A percentile compares a stretch with the other conserved stretches of the same genome.
Evolutionary conservation across 345 rosid species (phyloP).

Genomic region (Chamaenerion angustifolium): DNA sequence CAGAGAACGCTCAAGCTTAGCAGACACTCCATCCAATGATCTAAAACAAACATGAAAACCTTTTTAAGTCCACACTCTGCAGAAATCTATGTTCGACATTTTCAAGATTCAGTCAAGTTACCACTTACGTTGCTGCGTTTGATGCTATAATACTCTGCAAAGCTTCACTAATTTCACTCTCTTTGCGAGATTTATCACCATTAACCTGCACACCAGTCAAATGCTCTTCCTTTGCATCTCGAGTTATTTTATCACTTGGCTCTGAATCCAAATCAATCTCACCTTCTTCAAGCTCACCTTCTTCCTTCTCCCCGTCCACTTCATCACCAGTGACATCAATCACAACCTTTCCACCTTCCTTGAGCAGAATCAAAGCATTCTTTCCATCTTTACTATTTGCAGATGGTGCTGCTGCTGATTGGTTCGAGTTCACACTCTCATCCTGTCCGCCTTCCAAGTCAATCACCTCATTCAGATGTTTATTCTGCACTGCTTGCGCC

Average conservation of each 20-base stretch:
- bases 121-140: constrained; percentile 63
- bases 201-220: constrained; percentile 11
- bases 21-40: constrained; percentile 52
- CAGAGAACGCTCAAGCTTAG: constrained; percentile 40
- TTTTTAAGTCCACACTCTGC: not conserved
- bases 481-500: constrained; percentile 96
- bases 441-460: constrained; percentile 35
- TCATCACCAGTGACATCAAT: constrained; percentile 55
- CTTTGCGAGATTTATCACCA: constrained; percentile 13
- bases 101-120: not conserved
- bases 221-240: constrained; percentile 10
- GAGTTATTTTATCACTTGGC: constrained; percentile 10
- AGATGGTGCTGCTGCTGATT: constrained; percentile 24
- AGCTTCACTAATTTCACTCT: constrained; percentile 28
- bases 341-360: constrained; percentile 26
- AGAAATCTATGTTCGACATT: no score
- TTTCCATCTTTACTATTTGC: constrained; percentile 19
- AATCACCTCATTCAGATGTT: constrained; percentile 45
- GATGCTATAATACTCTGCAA: constrained; percentile 42
- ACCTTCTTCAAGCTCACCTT: constrained; percentile 95
- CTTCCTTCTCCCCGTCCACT: constrained; percentile 47
- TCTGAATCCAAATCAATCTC: constrained; percentile 77
- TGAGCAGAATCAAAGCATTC: constrained; percentile 6
- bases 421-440: constrained; percentile 24
- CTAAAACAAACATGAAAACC: constrained; percentile 27